Conservation (phyloP, 129 eudicot species). For the Apium graveolens region DNA sequence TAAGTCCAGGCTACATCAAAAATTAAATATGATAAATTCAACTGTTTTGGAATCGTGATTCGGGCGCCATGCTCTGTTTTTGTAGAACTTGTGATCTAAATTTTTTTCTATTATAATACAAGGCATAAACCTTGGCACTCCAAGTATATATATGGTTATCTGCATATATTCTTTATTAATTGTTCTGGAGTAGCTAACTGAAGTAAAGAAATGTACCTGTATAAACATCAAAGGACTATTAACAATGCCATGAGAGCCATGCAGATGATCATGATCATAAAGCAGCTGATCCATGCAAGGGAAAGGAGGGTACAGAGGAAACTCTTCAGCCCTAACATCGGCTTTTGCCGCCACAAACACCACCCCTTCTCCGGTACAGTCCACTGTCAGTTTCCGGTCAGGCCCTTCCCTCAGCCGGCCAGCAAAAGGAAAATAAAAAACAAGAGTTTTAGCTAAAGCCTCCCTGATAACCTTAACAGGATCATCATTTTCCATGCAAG, state of each 20-base stretch:
- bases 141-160: too few relatives aligned
- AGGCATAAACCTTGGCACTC: too few relatives aligned
- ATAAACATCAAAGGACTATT: slow-evolving; percentile 2
- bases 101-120: too few relatives aligned
- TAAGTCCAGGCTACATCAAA: too few relatives aligned
- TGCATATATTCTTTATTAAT: too few relatives aligned
- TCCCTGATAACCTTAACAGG: not conserved
- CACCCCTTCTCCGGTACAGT: slow-evolving; percentile 26
- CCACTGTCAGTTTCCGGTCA: slow-evolving; percentile 23
- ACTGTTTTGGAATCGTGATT: too few relatives aligned
- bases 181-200: too few relatives aligned
- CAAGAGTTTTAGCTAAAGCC: slow-evolving; percentile 5
- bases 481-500: not conserved
- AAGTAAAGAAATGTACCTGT: not conserved
- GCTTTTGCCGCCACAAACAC: slow-evolving; percentile 28
- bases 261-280: not conserved
- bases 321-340: slow-evolving; percentile 12
- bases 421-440: slow-evolving; percentile 1
- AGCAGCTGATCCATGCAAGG: slow-evolving; percentile 10
- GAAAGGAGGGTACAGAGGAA: slow-evolving; percentile 8
- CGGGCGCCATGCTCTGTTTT: too few relatives aligned
- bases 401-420: slow-evolving; percentile 9
- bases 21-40: too few relatives aligned
- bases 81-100: too few relatives aligned
- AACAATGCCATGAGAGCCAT: not conserved